phyloP scores from a whole-genome alignment of 306 rosid genomes.

The Vigna unguiculata region DNA sequence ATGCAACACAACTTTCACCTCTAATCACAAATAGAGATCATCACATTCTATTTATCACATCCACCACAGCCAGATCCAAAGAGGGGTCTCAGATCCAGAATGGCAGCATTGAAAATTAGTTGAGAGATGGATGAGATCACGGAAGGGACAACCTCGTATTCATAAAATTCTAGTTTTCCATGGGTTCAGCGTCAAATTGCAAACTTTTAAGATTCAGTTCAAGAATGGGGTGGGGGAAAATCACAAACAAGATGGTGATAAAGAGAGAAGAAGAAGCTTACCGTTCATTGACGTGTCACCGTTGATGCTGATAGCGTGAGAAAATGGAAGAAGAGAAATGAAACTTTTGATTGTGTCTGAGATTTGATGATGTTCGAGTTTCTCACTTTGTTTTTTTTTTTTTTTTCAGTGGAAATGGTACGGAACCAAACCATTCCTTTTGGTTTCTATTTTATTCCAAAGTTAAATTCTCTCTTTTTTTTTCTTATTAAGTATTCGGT shows the following conservation, averaged over 20 bases:
- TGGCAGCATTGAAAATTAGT: constrained; percentile 24
- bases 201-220: constrained; percentile 9
- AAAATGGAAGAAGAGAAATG: constrained; percentile 19
- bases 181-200: not conserved
- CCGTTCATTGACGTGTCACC: constrained; percentile 12
- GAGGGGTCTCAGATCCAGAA: constrained; percentile 47
- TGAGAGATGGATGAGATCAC: constrained; percentile 23
- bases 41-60: not conserved
- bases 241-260: not conserved
- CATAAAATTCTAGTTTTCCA: not conserved
- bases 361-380: not conserved
- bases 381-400: not conserved
- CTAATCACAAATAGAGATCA: not conserved
- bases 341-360: not conserved
- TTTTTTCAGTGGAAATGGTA: not conserved
- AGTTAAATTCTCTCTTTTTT: not conserved
- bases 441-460: not conserved
- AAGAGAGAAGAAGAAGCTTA: constrained; percentile 9
- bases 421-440: not conserved
- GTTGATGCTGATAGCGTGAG: not conserved
- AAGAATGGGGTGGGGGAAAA: not conserved
- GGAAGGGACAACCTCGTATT: constrained; percentile 22
- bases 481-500: no score
- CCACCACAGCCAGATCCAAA: constrained; percentile 23
- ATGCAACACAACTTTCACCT: constrained; percentile 13